Base-by-base conservation (phyloP, 1,139 yeast species). In the Zygosaccharomyces sapae region DNA sequence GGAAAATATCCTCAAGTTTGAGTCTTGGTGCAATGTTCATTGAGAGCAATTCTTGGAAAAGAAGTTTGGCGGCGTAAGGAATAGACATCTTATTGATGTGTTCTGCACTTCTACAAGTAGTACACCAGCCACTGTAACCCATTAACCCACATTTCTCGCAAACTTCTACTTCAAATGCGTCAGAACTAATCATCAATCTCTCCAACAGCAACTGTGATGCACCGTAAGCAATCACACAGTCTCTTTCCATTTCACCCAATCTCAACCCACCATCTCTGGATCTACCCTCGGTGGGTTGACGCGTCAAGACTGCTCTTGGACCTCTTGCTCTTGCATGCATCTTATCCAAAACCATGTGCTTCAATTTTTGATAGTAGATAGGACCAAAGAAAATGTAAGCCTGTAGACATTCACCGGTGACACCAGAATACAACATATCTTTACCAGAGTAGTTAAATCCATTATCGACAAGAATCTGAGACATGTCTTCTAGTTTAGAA, bases 241-340 rank as follows among this genome's bases (percentile, higher is more conserved):
- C 99, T 72, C 98, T 85, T 70, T 92, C 99, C 99, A 92, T 92
- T 72, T 92, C 99, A 59, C 99, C 99, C 69, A 92, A 77, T 73
- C 99, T 85, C 63, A 92, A 77, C 63, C 99, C 99, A 78, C 99
- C 99, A 70, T 92, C 99, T 69, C 98, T 80, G 1, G 97, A 88
- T 70, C 99, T 80, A 77, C 99, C 99, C 70, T 92, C 99, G 0
- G 97, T 92, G 8, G 99, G 99, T 70, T 92, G 99, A 70, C 99
- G 83, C 3, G 99, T 92, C 54, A 92, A 75, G 18, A 94, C 98
- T 0, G 98, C 98, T 58, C 97, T 81, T 47, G 99, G 99, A 50
- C 99, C 99, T 67, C 98, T 81, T 2, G 98, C 97, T 75, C 99
- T 86, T 0, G 98, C 98, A 64, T 92, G 99, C 97, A 92, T 92